Evolutionary conservation across 192 early-diverging fungal genomes (phyloP), one percentile per base, ranked within the genome.

Genomic region (Chytriomyces hyalinus): DNA sequence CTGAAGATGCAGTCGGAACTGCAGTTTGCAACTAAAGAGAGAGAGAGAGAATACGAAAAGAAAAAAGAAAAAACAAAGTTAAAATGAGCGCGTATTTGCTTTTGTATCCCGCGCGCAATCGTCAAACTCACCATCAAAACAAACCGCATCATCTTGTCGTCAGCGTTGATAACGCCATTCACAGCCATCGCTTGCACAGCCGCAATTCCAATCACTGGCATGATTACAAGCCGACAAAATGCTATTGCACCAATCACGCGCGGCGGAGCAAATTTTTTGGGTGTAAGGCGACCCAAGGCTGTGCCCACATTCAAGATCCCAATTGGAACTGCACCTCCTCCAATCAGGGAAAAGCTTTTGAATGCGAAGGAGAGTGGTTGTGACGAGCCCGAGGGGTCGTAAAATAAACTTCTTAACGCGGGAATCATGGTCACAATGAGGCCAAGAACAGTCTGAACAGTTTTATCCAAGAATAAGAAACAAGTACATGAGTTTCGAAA

Each of bases 71-170:
- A 26, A 26, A 26, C n/a, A 26, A 36, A 36, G 36, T 36, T 36
- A n/a, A 17, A 60, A 22, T 60, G 17, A n/a, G 57, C 17, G 22
- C 57, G 17, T 36, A 57, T 57, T 57, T 13, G 3, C 53, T 57
- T 57, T 13, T 57, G 1, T 20, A 57, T 57, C 53, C 53, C 15
- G 13, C 53, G 15, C 11, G 24, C 11, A 17, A 69, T n/a, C 17
- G 11, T n/a, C 10, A 17, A n/a, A 69, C 67, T 69, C 69, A 76
- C 48, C 83, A 83, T 83, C 24, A 84, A 63, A 3, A 84, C 78
- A 80, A 84, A 84, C 50, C 77, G 73, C 68, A 84, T 70, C 60
- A 84, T 82, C 44, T 79, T 82, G 46, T 84, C 80, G 10, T 66
- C 43, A 43, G 43, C 47, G 50, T 76, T 74, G 57, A 82, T 82